Evolutionary conservation across 2,329 filamentous ascomycete species (phyloP).

Genomic region (Penicillium frequentans): DNA sequence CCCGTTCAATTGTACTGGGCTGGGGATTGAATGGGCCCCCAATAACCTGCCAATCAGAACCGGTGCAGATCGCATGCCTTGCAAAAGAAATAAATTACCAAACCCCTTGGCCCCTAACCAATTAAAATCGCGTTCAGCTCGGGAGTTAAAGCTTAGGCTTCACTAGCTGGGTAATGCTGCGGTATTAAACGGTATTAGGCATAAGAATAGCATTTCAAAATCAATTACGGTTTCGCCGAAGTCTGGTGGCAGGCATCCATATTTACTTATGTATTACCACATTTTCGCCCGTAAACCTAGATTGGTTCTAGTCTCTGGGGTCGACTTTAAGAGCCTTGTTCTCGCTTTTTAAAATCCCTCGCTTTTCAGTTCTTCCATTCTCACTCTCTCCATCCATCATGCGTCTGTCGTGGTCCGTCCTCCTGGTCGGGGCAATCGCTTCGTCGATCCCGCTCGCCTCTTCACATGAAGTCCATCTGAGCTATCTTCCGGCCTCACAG

Average conservation of each 20-base stretch:
- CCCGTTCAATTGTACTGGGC: too few species aligned
- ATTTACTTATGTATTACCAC: background rate
- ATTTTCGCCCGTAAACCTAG: background rate
- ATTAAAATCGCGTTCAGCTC: background rate
- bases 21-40: background rate
- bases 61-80: background rate
- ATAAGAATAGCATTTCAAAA: too few species aligned
- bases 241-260: background rate
- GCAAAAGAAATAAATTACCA: background rate
- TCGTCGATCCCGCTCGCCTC: conserved; percentile 10
- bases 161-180: background rate
- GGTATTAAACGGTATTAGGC: background rate
- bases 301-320: background rate
- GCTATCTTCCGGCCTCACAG: conserved; percentile 13
- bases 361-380: background rate
- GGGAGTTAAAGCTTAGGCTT: background rate
- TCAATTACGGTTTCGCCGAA: too few species aligned
- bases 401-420: conserved; percentile 12
- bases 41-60: background rate
- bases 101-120: background rate
- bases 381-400: conserved; percentile 7
- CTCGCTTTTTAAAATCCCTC: background rate
- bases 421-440: conserved; percentile 16
- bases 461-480: conserved; percentile 20
- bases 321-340: too few species aligned